Evolutionary conservation across 768 basidiomycete species (phyloP).

Genomic region (Rhodotorula paludigena): DNA sequence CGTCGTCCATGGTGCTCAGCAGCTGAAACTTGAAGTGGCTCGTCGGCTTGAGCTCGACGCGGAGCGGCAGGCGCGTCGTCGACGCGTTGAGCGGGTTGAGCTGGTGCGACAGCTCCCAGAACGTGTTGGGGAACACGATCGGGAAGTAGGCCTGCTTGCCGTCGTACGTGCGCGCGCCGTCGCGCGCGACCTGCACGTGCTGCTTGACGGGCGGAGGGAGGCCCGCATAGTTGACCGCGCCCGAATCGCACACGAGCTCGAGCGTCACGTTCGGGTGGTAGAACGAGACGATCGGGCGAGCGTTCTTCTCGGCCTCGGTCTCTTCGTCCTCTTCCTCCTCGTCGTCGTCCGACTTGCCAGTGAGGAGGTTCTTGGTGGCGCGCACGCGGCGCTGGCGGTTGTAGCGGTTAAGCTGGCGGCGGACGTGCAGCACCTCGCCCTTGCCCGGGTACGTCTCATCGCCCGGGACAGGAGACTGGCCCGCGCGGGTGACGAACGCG

Average conservation of each 20-base stretch:
- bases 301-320: slow-evolving; percentile 33
- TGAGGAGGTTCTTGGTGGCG: slow-evolving; percentile 76
- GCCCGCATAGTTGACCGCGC: slow-evolving; percentile 54
- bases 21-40: slow-evolving; percentile 64
- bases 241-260: slow-evolving; percentile 70
- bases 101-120: slow-evolving; percentile 68
- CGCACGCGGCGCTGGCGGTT: slow-evolving; percentile 64
- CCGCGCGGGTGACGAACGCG: slow-evolving; percentile 65
- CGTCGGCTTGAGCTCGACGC: slow-evolving; percentile 77
- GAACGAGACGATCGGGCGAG: slow-evolving; percentile 44
- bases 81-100: slow-evolving; percentile 80
- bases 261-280: slow-evolving; percentile 91
- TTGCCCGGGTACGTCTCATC: slow-evolving; percentile 54
- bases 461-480: slow-evolving; percentile 62
- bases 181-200: slow-evolving; percentile 60
- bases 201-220: slow-evolving; percentile 57
- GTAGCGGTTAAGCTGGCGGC: slow-evolving; percentile 69
- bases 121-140: slow-evolving; percentile 86
- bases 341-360: slow-evolving; percentile 47
- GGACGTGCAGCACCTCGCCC: slow-evolving; percentile 60
- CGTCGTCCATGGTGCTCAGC: slow-evolving; percentile 74
- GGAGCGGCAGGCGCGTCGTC: slow-evolving; percentile 69
- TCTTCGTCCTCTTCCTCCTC: slow-evolving; percentile 26
- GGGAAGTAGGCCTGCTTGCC: slow-evolving; percentile 61
- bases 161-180: background rate